Base-by-base conservation (phyloP, 2,329 filamentous ascomycete genomes). In the Cordyceps militaris region DNA sequence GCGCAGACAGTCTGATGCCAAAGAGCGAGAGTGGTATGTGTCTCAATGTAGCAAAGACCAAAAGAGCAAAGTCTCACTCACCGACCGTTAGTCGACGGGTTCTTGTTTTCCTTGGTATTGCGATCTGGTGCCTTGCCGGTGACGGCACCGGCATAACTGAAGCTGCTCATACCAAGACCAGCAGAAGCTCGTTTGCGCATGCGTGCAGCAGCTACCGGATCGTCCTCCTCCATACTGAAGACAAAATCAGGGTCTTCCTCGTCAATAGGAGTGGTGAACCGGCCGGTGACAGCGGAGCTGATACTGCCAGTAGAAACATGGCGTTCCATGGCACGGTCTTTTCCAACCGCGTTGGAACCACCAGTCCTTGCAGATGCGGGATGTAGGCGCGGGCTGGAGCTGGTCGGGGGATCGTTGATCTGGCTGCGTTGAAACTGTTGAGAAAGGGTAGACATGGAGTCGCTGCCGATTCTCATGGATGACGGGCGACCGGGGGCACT, bases 221-320 rank as follows among this genome's bases (percentile, higher is more conserved):
- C 81, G 23, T 81, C 80, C 26, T 82, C 81, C 63, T 86, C 83
- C 83, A 86, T 86, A 65, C 74, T 81, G 66, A 86, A 86, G 14
- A 86, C 80, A 62, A 86, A 85, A 26, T 82, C 79, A 4, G 80
- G 75, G 57, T 86, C 82, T 63, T 86, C 83, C 65, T 86, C 83
- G 59, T 85, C 83, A 61, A 86, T 86, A 3, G 83, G 83, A 1
- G 82, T 85, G 1, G 83, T 83, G 66, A 84, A 85, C 16, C 83
- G 74, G 21, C 80, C 81, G 40, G 76, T 81, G 40, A 73, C 71
- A 21, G 71, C 77, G 49, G 80, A 82, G 63, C 79, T 76, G 63
- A 83, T 78, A 62, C 82, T 84, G 30, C 78, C 78, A 57, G 77
- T 83, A 63, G 82, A 85, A 36, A 84, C 75, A 66, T 85, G 82